These are phyloP conservation scores for Dorcoceras hygrometricum DNA, from an alignment of 257 asterid species.

Conservation along the genomic window DNA sequence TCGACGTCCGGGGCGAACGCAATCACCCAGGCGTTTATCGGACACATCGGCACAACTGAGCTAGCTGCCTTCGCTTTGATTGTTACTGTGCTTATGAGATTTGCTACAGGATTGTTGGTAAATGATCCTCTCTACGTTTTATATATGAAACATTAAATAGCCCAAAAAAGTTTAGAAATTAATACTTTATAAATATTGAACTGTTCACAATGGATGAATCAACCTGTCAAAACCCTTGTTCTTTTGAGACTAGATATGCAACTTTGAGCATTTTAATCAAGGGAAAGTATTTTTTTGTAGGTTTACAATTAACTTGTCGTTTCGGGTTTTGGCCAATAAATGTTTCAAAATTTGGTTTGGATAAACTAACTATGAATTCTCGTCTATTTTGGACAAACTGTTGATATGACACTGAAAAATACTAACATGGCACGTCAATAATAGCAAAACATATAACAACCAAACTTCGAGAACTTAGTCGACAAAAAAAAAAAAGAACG, in stretches of 20 bases:
- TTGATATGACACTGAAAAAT: constrained; percentile 66
- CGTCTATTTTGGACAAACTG: constrained; percentile 89
- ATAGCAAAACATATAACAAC: too few relatives aligned
- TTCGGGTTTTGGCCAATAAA: too few relatives aligned
- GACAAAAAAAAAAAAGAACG: too few relatives aligned
- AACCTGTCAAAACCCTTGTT: neutral
- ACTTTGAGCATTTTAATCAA: constrained; percentile 60
- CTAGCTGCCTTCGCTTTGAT: constrained; percentile 67
- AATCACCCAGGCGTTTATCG: constrained; percentile 66
- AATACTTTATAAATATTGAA: too few relatives aligned
- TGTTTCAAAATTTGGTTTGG: too few relatives aligned
- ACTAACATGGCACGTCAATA: constrained; percentile 82
- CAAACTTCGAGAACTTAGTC: too few relatives aligned
- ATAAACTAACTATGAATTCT: too few relatives aligned
- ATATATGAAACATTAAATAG: neutral
- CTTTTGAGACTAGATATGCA: constrained; percentile 21
- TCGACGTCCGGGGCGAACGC: constrained; percentile 43
- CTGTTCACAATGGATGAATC: too few relatives aligned
- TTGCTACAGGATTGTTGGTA: constrained; percentile 61
- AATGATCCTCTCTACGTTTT: neutral
- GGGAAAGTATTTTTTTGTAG: too few relatives aligned
- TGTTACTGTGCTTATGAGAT: constrained; percentile 47
- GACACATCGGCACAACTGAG: constrained; percentile 58
- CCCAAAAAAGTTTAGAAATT: neutral
- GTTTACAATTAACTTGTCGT: too few relatives aligned